phyloP scores from a whole-genome alignment of 305 asterid species.

The Solanum hybrid region DNA sequence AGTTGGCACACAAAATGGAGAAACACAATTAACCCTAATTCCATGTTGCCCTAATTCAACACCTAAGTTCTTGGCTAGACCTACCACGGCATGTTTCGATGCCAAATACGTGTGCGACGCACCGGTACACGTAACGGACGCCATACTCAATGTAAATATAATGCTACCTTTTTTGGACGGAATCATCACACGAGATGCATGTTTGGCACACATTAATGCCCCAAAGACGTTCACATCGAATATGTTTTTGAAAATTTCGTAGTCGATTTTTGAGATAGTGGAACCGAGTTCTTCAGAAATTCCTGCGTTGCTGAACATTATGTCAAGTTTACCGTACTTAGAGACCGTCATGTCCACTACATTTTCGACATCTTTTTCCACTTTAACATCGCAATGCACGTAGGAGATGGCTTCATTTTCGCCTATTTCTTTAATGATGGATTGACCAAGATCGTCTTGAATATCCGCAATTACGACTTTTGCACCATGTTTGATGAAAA shows the following conservation, averaged over 20 bases:
- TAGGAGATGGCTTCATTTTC: background rate
- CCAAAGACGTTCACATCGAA: conserved; percentile 41
- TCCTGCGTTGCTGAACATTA: conserved; percentile 56
- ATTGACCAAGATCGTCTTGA: background rate
- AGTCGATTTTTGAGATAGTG: conserved; percentile 13
- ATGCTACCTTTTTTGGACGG: conserved; percentile 38
- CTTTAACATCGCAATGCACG: conserved; percentile 40
- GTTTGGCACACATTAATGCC: conserved; percentile 40
- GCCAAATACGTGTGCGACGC: conserved; percentile 12
- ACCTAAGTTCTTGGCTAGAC: conserved; percentile 19
- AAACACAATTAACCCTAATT: conserved; percentile 26
- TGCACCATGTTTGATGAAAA: conserved; percentile 35
- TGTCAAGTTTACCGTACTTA: conserved; percentile 39
- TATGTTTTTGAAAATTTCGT: conserved; percentile 21
- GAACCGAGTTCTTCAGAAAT: conserved; percentile 12
- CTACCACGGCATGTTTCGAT: conserved; percentile 27
- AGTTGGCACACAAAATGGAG: conserved; percentile 24
- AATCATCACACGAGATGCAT: conserved; percentile 52
- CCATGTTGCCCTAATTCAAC: conserved; percentile 26
- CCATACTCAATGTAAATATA: conserved; percentile 43
- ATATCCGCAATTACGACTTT: conserved; percentile 23
- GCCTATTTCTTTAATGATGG: background rate
- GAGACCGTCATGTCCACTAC: conserved; percentile 18
- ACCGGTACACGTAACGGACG: conserved; percentile 15
- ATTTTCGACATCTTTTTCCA: conserved; percentile 24